Evolutionary conservation across 2,329 filamentous ascomycete species (phyloP).

Genomic region (Alternaria gansuensis): DNA sequence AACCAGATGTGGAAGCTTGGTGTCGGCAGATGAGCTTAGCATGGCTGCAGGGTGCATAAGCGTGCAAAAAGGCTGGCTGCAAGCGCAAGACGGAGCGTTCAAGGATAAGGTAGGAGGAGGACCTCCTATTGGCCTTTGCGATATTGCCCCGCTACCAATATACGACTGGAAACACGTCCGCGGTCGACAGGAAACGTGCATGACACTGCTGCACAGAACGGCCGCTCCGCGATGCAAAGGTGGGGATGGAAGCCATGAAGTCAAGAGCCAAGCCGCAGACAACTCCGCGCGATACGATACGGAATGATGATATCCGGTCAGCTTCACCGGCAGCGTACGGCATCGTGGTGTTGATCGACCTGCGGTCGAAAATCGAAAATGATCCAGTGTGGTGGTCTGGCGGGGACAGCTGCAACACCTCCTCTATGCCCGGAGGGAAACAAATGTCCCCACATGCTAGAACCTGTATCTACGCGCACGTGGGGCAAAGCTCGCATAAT

Average conservation of each 20-base stretch:
- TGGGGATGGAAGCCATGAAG: neutral
- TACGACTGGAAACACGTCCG: constrained; percentile 14
- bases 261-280: neutral
- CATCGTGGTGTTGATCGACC: constrained; percentile 9
- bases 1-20: constrained; percentile 20
- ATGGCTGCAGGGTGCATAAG: constrained; percentile 3
- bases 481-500: constrained; percentile 2
- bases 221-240: constrained; percentile 9
- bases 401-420: neutral
- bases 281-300: constrained; percentile 4
- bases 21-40: constrained; percentile 20
- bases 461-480: neutral
- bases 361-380: neutral
- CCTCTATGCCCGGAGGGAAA: constrained; percentile 2
- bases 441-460: neutral
- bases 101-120: neutral
- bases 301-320: neutral
- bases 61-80: neutral
- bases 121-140: constrained; percentile 4
- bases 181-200: constrained; percentile 11
- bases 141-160: constrained; percentile 4
- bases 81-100: constrained; percentile 2
- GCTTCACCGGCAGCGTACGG: constrained; percentile 4
- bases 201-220: constrained; percentile 15
- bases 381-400: neutral